A percentile compares a stretch with the other conserved stretches of the same genome.
Conservation (phyloP, 495 filamentous ascomycete species). For the Pseudotulostoma volvatum region DNA sequence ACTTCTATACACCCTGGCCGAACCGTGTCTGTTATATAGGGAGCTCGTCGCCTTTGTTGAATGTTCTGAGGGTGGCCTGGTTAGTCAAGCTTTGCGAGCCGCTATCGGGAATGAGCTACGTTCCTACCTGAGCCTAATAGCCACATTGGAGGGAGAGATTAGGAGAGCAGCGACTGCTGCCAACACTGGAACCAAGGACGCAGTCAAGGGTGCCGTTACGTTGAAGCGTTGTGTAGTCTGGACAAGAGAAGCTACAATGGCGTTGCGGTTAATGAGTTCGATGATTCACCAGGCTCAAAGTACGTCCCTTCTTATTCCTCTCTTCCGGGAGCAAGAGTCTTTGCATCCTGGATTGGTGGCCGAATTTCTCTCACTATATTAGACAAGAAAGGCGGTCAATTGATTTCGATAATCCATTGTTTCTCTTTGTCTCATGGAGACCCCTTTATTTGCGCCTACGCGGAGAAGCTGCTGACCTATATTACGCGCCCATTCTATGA, state of each 20-base stretch:
- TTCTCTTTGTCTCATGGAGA: constrained; percentile 92
- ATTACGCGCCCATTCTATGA: constrained; percentile 96
- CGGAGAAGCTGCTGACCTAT: constrained; percentile 77
- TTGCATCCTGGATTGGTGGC: no score
- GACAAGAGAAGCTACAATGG: constrained; percentile 96
- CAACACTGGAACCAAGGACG: constrained; percentile 43
- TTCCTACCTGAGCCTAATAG: constrained; percentile 83
- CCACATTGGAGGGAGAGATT: constrained; percentile 88
- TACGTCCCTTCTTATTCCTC: constrained; percentile 16
- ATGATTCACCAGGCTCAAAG: constrained; percentile 82
- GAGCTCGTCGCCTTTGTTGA: constrained; percentile 67
- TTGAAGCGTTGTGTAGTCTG: constrained; percentile 92
- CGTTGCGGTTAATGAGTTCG: constrained; percentile 78
- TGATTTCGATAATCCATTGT: constrained; percentile 85
- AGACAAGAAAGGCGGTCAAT: constrained; percentile 76
- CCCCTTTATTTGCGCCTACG: constrained; percentile 83
- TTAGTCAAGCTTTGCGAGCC: constrained; percentile 88
- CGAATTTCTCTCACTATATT: not conserved
- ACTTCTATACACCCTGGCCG: constrained; percentile 75
- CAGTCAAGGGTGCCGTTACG: constrained; percentile 83
- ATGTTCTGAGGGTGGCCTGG: constrained; percentile 48
- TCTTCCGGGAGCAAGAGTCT: constrained; percentile 2
- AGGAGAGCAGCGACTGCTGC: constrained; percentile 53
- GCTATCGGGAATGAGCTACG: constrained; percentile 73
- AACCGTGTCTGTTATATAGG: constrained; percentile 81